Evolutionary conservation across 768 basidiomycete genomes (phyloP).

Genomic region (Serpula lacrymans): DNA sequence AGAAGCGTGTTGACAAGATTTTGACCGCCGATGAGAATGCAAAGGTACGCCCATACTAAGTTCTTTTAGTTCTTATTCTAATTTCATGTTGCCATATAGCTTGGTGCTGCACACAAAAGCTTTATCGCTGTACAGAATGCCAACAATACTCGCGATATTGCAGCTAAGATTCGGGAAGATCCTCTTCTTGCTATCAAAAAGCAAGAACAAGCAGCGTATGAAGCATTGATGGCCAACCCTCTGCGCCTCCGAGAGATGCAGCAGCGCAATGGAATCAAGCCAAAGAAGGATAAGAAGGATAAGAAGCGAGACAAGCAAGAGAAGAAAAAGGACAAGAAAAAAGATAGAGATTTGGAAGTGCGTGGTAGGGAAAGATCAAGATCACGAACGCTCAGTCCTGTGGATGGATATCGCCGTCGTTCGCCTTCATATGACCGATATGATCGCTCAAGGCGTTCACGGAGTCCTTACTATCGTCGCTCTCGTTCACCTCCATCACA

Average conservation of each 20-base stretch:
- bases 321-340: conserved; percentile 37
- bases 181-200: conserved; percentile 97
- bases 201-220: conserved; percentile 92
- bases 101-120: conserved; percentile 85
- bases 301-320: conserved; percentile 55
- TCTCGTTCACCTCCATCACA: conserved; percentile 43
- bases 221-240: conserved; percentile 83
- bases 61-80: conserved; percentile 4
- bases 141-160: conserved; percentile 82
- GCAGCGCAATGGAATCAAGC: conserved; percentile 75
- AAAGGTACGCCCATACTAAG: conserved; percentile 47
- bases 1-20: conserved; percentile 97
- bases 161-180: conserved; percentile 94
- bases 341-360: conserved; percentile 10
- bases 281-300: conserved; percentile 71
- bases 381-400: conserved; percentile 31
- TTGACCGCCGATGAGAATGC: conserved; percentile 89
- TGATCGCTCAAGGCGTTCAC: conserved; percentile 34
- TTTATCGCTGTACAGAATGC: conserved; percentile 96
- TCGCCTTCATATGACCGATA: conserved; percentile 29
- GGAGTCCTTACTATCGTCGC: conserved; percentile 43
- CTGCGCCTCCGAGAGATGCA: conserved; percentile 80
- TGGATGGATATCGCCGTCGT: conserved; percentile 24
- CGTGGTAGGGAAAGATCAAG: conserved; percentile 32
- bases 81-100: conserved; percentile 34